phyloP scores from a whole-genome alignment of 108 stramenopile species.

The Phaeodactylum tricornutum region DNA sequence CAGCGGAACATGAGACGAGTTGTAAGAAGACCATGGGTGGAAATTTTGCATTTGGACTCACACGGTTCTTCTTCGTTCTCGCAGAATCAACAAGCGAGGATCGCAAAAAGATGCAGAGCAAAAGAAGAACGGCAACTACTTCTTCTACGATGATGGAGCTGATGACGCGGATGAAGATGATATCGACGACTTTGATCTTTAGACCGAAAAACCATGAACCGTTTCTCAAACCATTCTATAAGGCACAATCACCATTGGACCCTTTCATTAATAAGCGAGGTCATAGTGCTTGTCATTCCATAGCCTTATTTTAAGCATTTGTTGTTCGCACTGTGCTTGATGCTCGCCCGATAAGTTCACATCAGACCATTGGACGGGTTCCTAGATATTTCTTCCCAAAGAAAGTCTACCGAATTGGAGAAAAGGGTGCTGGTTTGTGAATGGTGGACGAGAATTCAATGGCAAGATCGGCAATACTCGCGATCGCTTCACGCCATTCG shows the following conservation, averaged over 20 bases:
- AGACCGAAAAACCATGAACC: too few relatives aligned
- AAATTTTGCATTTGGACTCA: not conserved
- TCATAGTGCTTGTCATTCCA: too few relatives aligned
- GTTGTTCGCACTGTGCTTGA: too few relatives aligned
- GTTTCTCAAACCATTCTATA: too few relatives aligned
- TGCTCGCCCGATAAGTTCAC: too few relatives aligned
- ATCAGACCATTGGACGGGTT: too few relatives aligned
- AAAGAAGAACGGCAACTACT: constrained; percentile 95
- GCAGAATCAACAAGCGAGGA: constrained; percentile 89
- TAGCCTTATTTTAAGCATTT: too few relatives aligned
- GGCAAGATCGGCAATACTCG: constrained; percentile 49
- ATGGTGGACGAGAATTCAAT: constrained; percentile 43
- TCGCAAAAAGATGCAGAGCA: constrained; percentile 96
- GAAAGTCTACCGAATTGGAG: constrained; percentile 30
- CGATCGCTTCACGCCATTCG: constrained; percentile 53
- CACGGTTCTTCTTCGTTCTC: not conserved
- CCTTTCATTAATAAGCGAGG: too few relatives aligned
- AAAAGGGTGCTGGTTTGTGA: constrained; percentile 31
- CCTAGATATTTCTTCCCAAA: too few relatives aligned
- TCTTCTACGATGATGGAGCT: constrained; percentile 92
- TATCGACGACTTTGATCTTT: constrained; percentile 19
- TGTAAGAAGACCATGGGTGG: too few relatives aligned
- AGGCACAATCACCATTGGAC: too few relatives aligned
- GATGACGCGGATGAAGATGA: constrained; percentile 59
- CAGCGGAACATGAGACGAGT: constrained; percentile 5